Conservation (phyloP, 1,284 basidiomycete species). For the Baeospora myosura region DNA sequence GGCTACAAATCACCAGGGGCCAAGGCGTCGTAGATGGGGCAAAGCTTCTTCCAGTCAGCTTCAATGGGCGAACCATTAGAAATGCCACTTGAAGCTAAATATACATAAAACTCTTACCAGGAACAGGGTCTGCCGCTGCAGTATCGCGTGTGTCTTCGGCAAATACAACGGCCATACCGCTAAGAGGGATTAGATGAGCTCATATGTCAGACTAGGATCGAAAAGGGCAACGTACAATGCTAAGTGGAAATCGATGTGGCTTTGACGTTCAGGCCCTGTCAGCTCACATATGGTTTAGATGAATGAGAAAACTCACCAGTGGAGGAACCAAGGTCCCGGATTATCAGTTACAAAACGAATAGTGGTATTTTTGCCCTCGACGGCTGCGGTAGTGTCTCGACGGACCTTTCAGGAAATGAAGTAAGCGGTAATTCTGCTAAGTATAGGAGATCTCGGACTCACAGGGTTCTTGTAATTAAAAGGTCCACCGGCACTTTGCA, state of each 20-base stretch:
- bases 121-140: not conserved
- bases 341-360: constrained; percentile 33
- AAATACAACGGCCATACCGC: constrained; percentile 32
- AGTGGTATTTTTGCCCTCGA: constrained; percentile 28
- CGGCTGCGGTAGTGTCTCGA: constrained; percentile 30
- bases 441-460: constrained; percentile 7
- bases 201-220: constrained; percentile 4
- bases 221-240: constrained; percentile 22
- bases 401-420: constrained; percentile 12
- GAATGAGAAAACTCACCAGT: constrained; percentile 15
- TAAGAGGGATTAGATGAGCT: constrained; percentile 10
- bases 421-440: not conserved
- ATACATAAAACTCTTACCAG: too few relatives aligned
- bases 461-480: constrained; percentile 37
- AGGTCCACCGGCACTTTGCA: constrained; percentile 28
- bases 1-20: too few relatives aligned
- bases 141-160: constrained; percentile 20
- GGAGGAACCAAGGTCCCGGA: constrained; percentile 22
- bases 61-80: too few relatives aligned
- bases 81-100: too few relatives aligned
- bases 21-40: too few relatives aligned
- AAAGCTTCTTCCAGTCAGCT: too few relatives aligned
- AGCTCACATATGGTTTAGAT: not conserved
- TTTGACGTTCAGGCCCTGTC: constrained; percentile 5
- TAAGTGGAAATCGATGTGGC: constrained; percentile 41